phyloP scores from a whole-genome alignment of 2,329 filamentous ascomycete species.

The Ascochyta viciae-villosae region DNA sequence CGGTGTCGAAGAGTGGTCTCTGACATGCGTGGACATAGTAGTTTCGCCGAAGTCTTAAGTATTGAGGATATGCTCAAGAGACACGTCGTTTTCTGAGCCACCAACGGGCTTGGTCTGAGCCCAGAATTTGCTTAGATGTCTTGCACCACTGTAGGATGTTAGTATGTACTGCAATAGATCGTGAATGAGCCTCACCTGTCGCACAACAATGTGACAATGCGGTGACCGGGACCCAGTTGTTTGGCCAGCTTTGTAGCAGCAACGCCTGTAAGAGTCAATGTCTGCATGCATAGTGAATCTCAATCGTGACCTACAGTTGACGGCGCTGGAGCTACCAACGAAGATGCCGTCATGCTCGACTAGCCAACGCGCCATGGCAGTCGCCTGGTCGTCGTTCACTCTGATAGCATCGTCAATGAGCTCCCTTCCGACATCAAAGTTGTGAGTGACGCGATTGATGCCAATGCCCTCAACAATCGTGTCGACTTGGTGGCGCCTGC shows the following conservation, averaged over 20 bases:
- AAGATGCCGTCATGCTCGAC: conserved; percentile 97
- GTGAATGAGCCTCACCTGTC: conserved; percentile 56
- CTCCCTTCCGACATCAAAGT: conserved; percentile 86
- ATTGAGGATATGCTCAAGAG: conserved; percentile 65
- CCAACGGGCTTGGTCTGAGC: conserved; percentile 73
- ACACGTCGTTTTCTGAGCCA: conserved; percentile 52
- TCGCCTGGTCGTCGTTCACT: conserved; percentile 87
- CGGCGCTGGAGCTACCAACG: conserved; percentile 91
- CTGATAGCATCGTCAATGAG: conserved; percentile 89
- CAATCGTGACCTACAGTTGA: conserved; percentile 72
- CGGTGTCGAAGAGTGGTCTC: background rate
- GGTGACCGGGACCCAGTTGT: conserved; percentile 65
- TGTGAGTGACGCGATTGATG: conserved; percentile 91
- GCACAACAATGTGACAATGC: conserved; percentile 83
- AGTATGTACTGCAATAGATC: conserved; percentile 2
- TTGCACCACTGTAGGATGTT: conserved; percentile 60
- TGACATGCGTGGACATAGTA: background rate
- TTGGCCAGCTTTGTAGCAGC: conserved; percentile 75
- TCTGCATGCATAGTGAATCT: background rate
- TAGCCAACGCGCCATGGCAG: conserved; percentile 93
- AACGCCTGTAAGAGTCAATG: conserved; percentile 55
- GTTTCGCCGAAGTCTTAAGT: conserved; percentile 23
- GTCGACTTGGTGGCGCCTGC: conserved; percentile 89
- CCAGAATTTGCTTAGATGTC: conserved; percentile 88
- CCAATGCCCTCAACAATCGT: conserved; percentile 96